phyloP scores from a whole-genome alignment of 352 stramenopile genomes.

The Pythium plurisporium region DNA sequence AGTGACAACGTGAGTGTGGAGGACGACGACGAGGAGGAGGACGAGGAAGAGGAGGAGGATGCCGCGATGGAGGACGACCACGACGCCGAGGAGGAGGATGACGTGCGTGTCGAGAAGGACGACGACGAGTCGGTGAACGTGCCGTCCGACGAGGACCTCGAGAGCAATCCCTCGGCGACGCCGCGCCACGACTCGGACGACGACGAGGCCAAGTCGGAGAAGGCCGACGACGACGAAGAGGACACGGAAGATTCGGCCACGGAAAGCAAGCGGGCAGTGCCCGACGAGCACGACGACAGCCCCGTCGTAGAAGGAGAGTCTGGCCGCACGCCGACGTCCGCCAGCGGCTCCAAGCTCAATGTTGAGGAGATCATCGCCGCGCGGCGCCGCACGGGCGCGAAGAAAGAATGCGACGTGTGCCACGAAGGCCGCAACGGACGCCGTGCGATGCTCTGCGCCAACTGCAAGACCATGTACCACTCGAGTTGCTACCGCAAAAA shows the following conservation, averaged over 20 bases:
- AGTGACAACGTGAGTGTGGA: conserved; percentile 24
- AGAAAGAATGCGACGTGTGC: conserved; percentile 73
- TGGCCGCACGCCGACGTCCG: not conserved
- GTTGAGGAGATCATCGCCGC: conserved; percentile 65
- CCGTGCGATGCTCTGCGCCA: conserved; percentile 68
- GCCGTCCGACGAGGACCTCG: conserved; percentile 70
- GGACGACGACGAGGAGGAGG: conserved; percentile 27
- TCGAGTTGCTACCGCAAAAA: conserved; percentile 80
- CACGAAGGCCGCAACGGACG: conserved; percentile 69
- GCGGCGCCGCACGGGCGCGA: conserved; percentile 53
- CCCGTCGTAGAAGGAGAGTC: not conserved
- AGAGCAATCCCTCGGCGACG: conserved; percentile 44
- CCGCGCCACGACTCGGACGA: conserved; percentile 37
- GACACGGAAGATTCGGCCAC: conserved; percentile 23
- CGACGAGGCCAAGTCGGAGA: conserved; percentile 30
- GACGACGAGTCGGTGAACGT: conserved; percentile 72
- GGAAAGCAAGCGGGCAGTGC: conserved; percentile 15
- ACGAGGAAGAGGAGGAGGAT: conserved; percentile 26
- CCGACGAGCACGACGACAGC: not conserved
- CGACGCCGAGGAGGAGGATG: conserved; percentile 42
- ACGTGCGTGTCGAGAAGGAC: conserved; percentile 66
- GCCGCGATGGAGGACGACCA: too few species aligned
- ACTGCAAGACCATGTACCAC: conserved; percentile 85
- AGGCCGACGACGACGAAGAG: conserved; percentile 18
- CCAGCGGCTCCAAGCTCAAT: conserved; percentile 29